These are phyloP conservation scores for Lasiodiplodia citricola DNA, from an alignment of 2,329 filamentous ascomycete genomes.

Conservation along the genomic window DNA sequence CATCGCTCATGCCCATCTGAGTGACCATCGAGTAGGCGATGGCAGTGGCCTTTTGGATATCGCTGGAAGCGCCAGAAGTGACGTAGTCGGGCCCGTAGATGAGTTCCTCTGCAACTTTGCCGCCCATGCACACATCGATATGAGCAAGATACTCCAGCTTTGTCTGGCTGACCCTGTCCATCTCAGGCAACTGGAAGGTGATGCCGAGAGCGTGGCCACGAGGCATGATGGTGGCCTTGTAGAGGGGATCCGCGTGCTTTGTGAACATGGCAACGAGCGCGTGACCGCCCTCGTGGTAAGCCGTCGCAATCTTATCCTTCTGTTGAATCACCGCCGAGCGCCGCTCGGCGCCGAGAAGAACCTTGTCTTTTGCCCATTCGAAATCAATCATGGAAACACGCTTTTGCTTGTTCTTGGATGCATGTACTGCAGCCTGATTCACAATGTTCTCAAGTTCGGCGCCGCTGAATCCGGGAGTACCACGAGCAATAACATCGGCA, in stretches of 20 bases:
- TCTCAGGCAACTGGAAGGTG: constrained; percentile 85
- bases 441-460: constrained; percentile 96
- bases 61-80: constrained; percentile 83
- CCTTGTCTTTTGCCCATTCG: constrained; percentile 97
- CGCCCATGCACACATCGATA: constrained; percentile 82
- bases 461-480: constrained; percentile 90
- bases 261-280: constrained; percentile 87
- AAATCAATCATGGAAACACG: constrained; percentile 80
- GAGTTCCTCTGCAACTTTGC: constrained; percentile 89
- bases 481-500: constrained; percentile 79
- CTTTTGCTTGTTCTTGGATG: constrained; percentile 82
- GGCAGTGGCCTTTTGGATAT: constrained; percentile 81
- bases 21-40: constrained; percentile 89
- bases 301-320: constrained; percentile 95
- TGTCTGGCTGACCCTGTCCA: constrained; percentile 90
- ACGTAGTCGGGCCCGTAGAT: constrained; percentile 91
- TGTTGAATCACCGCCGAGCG: constrained; percentile 87
- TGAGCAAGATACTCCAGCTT: constrained; percentile 81
- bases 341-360: constrained; percentile 94
- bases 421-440: constrained; percentile 93
- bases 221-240: constrained; percentile 97
- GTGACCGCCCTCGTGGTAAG: constrained; percentile 95
- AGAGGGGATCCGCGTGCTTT: constrained; percentile 75
- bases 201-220: constrained; percentile 85
- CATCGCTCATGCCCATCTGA: constrained; percentile 84